phyloP scores from a whole-genome alignment of 1,284 basidiomycete genomes.

The Ustilago tritici region DNA sequence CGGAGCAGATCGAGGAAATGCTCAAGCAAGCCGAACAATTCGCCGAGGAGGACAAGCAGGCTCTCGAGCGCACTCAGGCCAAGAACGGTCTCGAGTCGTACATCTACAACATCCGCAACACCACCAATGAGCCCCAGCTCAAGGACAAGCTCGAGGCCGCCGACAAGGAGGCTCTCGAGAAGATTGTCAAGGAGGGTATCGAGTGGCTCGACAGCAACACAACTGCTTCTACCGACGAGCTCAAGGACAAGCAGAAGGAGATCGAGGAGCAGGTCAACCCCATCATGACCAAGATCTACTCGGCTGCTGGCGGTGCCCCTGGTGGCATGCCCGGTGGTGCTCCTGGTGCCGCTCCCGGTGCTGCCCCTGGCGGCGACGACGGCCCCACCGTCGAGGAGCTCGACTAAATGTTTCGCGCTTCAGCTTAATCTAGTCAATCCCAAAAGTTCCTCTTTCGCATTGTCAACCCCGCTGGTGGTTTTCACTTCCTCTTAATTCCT shows the following conservation, averaged over 20 bases:
- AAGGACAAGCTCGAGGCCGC: conserved; percentile 84
- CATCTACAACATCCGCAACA: conserved; percentile 95
- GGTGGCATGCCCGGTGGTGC: conserved; percentile 75
- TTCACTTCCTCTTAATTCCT: conserved; percentile 35
- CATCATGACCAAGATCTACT: conserved; percentile 94
- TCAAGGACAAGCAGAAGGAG: conserved; percentile 95
- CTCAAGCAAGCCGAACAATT: conserved; percentile 75
- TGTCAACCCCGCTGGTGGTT: conserved; percentile 25
- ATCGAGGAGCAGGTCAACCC: conserved; percentile 90
- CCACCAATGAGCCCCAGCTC: conserved; percentile 67
- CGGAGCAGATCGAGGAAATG: conserved; percentile 99
- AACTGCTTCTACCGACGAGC: conserved; percentile 95
- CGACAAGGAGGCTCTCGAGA: conserved; percentile 89
- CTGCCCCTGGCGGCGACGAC: conserved; percentile 73
- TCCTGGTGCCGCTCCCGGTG: conserved; percentile 65
- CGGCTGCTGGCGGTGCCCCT: conserved; percentile 73
- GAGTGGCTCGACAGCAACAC: conserved; percentile 88
- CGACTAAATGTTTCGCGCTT: conserved; percentile 70
- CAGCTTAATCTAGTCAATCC: conserved; percentile 15
- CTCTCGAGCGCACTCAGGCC: conserved; percentile 78
- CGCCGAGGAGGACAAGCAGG: conserved; percentile 76
- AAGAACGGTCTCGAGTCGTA: conserved; percentile 89
- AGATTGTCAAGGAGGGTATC: conserved; percentile 86
- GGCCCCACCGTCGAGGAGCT: conserved; percentile 91
- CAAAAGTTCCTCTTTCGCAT: conserved; percentile 8